Conservation (phyloP, 805 yeast species). For the Hanseniaspora jakobsenii region DNA sequence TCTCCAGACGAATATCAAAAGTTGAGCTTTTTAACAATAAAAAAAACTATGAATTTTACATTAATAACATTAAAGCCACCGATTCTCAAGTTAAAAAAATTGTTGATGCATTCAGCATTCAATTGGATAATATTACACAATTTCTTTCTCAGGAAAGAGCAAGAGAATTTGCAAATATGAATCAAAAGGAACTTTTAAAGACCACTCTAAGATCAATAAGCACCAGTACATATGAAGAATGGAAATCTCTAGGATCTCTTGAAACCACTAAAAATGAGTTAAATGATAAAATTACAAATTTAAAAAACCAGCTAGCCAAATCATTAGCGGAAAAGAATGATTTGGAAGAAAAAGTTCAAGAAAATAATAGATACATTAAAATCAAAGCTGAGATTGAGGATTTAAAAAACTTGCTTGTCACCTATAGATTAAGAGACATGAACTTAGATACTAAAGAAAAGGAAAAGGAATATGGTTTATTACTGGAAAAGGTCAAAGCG, state of each 20-base stretch:
- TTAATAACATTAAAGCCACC: conserved; percentile 32
- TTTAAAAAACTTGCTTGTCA: conserved; percentile 39
- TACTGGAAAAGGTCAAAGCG: too few species aligned
- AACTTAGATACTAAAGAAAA: conserved; percentile 17
- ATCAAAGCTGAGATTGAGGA: conserved; percentile 36
- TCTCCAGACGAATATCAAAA: conserved; percentile 25
- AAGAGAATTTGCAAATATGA: conserved; percentile 74
- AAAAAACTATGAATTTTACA: conserved; percentile 40
- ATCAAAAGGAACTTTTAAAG: conserved; percentile 57
- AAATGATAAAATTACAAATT: conserved; percentile 30
- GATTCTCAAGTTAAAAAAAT: conserved; percentile 38
- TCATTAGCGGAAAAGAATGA: conserved; percentile 15
- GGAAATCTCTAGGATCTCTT: conserved; percentile 42
- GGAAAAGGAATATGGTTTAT: conserved; percentile 24
- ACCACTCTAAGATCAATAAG: conserved; percentile 79
- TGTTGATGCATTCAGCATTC: conserved; percentile 51
- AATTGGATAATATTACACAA: conserved; percentile 83
- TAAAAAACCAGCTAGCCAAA: conserved; percentile 22
- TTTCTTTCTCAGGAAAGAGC: conserved; percentile 93
- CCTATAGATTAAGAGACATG: conserved; percentile 36
- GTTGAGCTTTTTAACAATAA: conserved; percentile 28
- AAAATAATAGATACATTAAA: conserved; percentile 35
- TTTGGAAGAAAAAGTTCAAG: conserved; percentile 29
- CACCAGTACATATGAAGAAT: conserved; percentile 43
- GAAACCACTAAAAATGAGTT: conserved; percentile 35